phyloP scores from a whole-genome alignment of 2,329 filamentous ascomycete genomes.

The Tolypocladium ophioglossoides region DNA sequence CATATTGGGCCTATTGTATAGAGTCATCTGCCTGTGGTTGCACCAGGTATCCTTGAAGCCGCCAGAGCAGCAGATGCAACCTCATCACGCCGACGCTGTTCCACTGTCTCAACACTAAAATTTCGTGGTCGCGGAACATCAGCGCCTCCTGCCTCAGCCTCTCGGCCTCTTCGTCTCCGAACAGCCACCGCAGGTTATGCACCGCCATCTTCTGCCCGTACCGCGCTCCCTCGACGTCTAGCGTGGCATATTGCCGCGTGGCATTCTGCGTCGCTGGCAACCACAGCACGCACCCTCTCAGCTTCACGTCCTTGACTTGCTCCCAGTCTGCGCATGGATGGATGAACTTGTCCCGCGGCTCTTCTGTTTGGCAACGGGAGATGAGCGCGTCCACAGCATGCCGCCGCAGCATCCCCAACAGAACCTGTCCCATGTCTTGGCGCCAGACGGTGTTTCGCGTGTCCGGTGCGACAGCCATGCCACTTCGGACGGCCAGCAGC shows the following conservation, averaged over 20 bases:
- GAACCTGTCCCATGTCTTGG: conserved; percentile 42
- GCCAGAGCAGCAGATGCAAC: conserved; percentile 44
- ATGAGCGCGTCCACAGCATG: conserved; percentile 35
- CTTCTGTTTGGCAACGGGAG: conserved; percentile 4
- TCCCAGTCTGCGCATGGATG: conserved; percentile 32
- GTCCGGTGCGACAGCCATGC: conserved; percentile 13
- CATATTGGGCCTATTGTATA: neutral
- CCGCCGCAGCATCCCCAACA: conserved; percentile 40
- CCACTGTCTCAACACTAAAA: conserved; percentile 31
- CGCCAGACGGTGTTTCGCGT: conserved; percentile 20
- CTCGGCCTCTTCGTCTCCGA: conserved; percentile 35
- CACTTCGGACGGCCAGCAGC: conserved; percentile 12
- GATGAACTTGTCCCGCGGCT: conserved; percentile 27
- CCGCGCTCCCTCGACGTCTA: conserved; percentile 25
- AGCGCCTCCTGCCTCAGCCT: conserved; percentile 24
- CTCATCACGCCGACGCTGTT: conserved; percentile 26
- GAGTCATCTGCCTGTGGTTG: neutral
- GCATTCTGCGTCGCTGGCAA: conserved; percentile 12
- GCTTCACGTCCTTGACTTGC: conserved; percentile 25
- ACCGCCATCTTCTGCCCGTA: conserved; percentile 33
- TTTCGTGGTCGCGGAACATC: conserved; percentile 24
- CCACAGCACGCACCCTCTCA: conserved; percentile 38
- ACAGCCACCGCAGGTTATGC: conserved; percentile 39
- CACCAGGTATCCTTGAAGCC: conserved; percentile 43
- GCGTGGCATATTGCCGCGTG: conserved; percentile 30